Base-by-base conservation (phyloP, 345 rosid species). In the Lepidium aucheri region DNA sequence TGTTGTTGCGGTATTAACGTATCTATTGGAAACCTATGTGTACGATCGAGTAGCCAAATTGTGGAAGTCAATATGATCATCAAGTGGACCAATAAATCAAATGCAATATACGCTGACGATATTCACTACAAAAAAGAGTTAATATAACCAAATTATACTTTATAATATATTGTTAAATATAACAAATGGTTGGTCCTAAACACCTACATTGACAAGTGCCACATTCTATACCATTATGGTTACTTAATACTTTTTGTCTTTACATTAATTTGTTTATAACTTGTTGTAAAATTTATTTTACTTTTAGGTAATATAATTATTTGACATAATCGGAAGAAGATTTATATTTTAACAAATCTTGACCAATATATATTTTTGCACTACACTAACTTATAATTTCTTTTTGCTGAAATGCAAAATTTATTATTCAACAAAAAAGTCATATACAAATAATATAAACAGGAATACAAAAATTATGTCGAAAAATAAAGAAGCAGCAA, bases 1-100 rank as follows among this genome's bases (percentile, higher is more conserved):
- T 26, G 26, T 45, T 2, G 3, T n/a, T 22, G 32, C 34, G 7
- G 2, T 53, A 7, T 34, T 12, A 51, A 39, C 51, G 43, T 55
- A 17, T 54, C 28, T 54, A 9, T 8, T 35, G 60, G 43, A 55
- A 55, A 55, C 12, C 12, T 17, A 61, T 32, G 34, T 13, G 18
- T 63, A 60, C 22, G 22, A 20, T 20, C 20, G 47, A 6, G 74
- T 53, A 52, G 41, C 60, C 59, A 52, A 64, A 33, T 55, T 38
- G 57, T 33, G 30, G 65, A 65, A 56, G 45, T 39, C 7, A 60
- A 65, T 72, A 64, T 55, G 65, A 65, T 64, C 13, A 72, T 65
- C 66, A 57, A 72, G 76, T 72, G 70, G 74, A 56, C 76, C 71
- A 15, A 65, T 40, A 56, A 56, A 63, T 71, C 43, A 64, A 56